Evolutionary conservation across 202 grass and related monocot species (phyloP).

Genomic region (Alloteropsis angusta): DNA sequence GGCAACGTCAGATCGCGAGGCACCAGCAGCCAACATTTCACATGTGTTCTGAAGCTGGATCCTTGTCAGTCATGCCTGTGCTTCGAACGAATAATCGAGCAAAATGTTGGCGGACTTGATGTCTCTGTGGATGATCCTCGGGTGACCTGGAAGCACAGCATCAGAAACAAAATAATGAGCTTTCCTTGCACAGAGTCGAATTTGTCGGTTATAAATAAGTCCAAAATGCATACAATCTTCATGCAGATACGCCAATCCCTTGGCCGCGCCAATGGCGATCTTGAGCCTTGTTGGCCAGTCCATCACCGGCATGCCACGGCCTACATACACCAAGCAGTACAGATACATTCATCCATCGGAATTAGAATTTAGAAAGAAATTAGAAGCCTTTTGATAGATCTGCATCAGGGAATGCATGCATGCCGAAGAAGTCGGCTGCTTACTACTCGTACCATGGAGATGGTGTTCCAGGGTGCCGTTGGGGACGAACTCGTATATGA

Average conservation of each 20-base stretch:
- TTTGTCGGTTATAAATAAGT: no score
- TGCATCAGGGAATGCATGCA: no score
- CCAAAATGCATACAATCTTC: constrained; percentile 56
- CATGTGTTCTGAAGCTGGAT: not conserved
- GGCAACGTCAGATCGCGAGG: not conserved
- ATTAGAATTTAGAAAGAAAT: not conserved
- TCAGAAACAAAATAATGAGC: not conserved
- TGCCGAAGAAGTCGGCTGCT: no score
- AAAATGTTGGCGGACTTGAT: constrained; percentile 89
- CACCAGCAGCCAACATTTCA: not conserved
- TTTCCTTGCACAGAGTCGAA: not conserved
- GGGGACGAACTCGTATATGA: constrained; percentile 74
- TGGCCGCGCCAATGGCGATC: constrained; percentile 55
- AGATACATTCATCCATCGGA: not conserved
- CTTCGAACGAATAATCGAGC: constrained; percentile 66
- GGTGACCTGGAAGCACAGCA: constrained; percentile 44
- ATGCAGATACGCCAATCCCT: constrained; percentile 70
- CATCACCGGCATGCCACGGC: constrained; percentile 37
- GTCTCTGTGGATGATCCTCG: constrained; percentile 78
- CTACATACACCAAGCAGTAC: constrained; percentile 14
- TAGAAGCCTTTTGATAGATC: not conserved
- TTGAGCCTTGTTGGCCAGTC: constrained; percentile 65
- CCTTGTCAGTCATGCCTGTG: constrained; percentile 34
- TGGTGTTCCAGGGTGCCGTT: constrained; percentile 63
- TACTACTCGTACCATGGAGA: constrained; percentile 45